phyloP scores from a whole-genome alignment of 495 filamentous ascomycete genomes.

The Daldinia decipiens region DNA sequence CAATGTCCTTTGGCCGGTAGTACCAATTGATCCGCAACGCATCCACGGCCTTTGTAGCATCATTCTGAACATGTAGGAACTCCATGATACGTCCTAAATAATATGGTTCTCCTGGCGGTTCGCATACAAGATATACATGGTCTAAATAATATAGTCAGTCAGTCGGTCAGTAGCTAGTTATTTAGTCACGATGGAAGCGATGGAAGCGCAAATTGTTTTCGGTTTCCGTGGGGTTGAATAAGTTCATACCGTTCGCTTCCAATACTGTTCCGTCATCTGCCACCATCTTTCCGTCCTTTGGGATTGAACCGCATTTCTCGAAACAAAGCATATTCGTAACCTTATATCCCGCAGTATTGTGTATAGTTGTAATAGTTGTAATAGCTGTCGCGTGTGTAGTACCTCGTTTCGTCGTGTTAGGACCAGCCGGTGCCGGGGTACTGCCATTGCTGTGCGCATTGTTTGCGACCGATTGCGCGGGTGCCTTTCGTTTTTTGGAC shows the following conservation, averaged over 20 bases:
- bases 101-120: constrained; percentile 97
- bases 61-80: constrained; percentile 83
- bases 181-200: background rate
- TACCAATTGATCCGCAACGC: constrained; percentile 96
- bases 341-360: constrained; percentile 48
- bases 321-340: constrained; percentile 89
- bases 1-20: constrained; percentile 95
- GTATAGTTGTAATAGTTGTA: constrained; percentile 13
- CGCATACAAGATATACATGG: constrained; percentile 96
- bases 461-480: constrained; percentile 50
- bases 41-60: constrained; percentile 78
- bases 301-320: constrained; percentile 70
- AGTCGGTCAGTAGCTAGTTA: constrained; percentile 2
- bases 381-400: constrained; percentile 30
- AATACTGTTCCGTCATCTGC: constrained; percentile 92
- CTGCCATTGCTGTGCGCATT: constrained; percentile 47
- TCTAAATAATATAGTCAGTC: constrained; percentile 63
- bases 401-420: constrained; percentile 44
- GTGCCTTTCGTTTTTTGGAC: constrained; percentile 83
- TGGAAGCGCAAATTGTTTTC: constrained; percentile 6
- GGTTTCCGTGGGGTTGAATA: constrained; percentile 2
- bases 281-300: constrained; percentile 81
- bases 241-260: constrained; percentile 81
- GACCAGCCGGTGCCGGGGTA: constrained; percentile 62
- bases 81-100: constrained; percentile 98